Evolutionary conservation across 1,139 yeast species (phyloP).

Genomic region (Entelexis paramagnoliae): DNA sequence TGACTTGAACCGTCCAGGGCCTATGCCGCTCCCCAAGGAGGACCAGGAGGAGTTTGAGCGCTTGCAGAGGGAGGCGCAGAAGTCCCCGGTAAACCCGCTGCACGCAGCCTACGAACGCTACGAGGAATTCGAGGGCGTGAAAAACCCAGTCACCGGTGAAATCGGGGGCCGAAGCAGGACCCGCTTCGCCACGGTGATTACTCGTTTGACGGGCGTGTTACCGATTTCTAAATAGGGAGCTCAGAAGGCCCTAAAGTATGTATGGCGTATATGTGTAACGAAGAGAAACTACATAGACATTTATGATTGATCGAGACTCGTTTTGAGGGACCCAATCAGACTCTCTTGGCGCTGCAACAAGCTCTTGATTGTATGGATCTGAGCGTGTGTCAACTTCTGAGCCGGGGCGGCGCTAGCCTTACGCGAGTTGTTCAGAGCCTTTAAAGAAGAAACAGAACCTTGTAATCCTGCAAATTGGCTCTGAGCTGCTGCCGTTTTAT

Average conservation of each 20-base stretch:
- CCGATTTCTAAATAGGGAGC: slow-evolving; percentile 44
- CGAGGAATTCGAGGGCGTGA: slow-evolving; percentile 93
- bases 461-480: not conserved
- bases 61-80: slow-evolving; percentile 61
- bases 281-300: not conserved
- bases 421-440: not conserved
- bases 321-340: not conserved
- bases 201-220: slow-evolving; percentile 90
- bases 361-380: not conserved
- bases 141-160: slow-evolving; percentile 89
- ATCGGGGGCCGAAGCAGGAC: slow-evolving; percentile 98
- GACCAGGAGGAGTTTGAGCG: slow-evolving; percentile 90
- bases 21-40: slow-evolving; percentile 73
- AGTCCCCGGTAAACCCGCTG: slow-evolving; percentile 36
- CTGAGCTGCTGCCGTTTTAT: not conserved
- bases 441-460: not conserved
- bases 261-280: not conserved
- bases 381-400: not conserved
- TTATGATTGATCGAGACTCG: not conserved
- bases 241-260: not conserved
- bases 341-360: slow-evolving; percentile 5
- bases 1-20: slow-evolving; percentile 44
- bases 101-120: slow-evolving; percentile 64
- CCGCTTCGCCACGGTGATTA: slow-evolving; percentile 90
- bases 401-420: not conserved